phyloP scores from a whole-genome alignment of 305 asterid genomes.

The Fraxinus floribunda region DNA sequence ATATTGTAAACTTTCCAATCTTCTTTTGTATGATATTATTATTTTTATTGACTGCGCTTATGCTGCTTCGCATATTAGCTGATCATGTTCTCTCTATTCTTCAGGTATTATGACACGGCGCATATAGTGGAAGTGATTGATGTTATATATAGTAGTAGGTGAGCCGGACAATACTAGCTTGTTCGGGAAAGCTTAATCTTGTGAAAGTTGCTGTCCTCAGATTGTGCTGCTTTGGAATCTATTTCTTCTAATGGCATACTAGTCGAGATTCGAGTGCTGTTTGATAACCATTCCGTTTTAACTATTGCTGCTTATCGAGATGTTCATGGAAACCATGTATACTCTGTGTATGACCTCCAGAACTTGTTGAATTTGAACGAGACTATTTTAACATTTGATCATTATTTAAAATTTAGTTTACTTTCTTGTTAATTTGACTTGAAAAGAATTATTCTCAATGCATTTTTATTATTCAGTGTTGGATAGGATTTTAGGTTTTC shows the following conservation, averaged over 20 bases:
- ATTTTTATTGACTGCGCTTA: neutral
- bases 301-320: conserved; percentile 15
- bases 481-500: neutral
- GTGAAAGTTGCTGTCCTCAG: conserved; percentile 6
- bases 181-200: neutral
- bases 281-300: conserved; percentile 2
- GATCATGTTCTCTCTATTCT: neutral
- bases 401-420: neutral
- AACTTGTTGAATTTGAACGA: conserved; percentile 12
- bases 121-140: neutral
- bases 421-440: neutral
- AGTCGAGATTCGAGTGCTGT: conserved; percentile 10
- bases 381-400: neutral
- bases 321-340: conserved; percentile 8
- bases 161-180: conserved; percentile 3
- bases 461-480: neutral
- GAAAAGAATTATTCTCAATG: neutral
- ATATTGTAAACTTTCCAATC: neutral
- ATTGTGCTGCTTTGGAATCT: conserved; percentile 23
- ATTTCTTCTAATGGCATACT: conserved; percentile 19
- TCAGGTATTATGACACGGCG: neutral
- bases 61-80: neutral
- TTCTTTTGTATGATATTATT: neutral
- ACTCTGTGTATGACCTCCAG: conserved; percentile 18
- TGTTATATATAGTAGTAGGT: neutral